phyloP scores from a whole-genome alignment of 805 yeast species.

The Cyberlindnera veronae region DNA sequence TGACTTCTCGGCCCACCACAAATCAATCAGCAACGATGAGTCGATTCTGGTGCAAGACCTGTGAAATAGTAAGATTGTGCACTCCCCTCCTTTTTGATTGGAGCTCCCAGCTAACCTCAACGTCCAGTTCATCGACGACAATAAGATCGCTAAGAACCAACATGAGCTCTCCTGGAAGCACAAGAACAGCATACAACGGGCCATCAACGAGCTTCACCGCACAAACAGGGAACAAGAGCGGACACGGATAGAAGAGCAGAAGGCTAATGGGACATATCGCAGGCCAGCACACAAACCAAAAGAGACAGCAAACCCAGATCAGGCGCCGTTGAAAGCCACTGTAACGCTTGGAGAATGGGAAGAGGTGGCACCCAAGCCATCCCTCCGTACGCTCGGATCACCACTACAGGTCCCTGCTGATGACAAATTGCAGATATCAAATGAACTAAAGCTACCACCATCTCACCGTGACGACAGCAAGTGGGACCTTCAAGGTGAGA shows the following conservation, averaged over 20 bases:
- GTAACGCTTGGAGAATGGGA: conserved; percentile 16
- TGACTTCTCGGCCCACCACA: too few relatives aligned
- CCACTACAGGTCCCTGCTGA: conserved; percentile 7
- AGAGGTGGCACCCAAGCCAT: conserved; percentile 6
- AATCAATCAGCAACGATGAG: conserved; percentile 15
- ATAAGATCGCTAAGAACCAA: conserved; percentile 28
- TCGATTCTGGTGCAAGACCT: conserved; percentile 28
- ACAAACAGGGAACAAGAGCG: conserved; percentile 21
- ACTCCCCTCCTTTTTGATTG: not conserved
- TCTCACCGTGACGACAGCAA: conserved; percentile 25
- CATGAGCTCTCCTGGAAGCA: conserved; percentile 36
- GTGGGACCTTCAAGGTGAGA: conserved; percentile 28
- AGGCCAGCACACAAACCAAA: conserved; percentile 3
- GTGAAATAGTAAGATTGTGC: conserved; percentile 31
- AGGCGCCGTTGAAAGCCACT: not conserved
- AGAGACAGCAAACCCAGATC: conserved; percentile 5
- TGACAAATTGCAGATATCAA: conserved; percentile 1
- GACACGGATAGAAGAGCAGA: conserved; percentile 17
- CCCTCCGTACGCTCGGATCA: conserved; percentile 1
- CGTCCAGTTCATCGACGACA: conserved; percentile 37
- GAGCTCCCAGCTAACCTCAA: not conserved
- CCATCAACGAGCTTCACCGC: conserved; percentile 27
- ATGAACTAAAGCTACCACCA: conserved; percentile 8
- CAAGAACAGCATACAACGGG: conserved; percentile 21
- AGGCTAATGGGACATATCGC: conserved; percentile 11